Conservation (phyloP, 768 basidiomycete species). For the Boletus tomentosulus region DNA sequence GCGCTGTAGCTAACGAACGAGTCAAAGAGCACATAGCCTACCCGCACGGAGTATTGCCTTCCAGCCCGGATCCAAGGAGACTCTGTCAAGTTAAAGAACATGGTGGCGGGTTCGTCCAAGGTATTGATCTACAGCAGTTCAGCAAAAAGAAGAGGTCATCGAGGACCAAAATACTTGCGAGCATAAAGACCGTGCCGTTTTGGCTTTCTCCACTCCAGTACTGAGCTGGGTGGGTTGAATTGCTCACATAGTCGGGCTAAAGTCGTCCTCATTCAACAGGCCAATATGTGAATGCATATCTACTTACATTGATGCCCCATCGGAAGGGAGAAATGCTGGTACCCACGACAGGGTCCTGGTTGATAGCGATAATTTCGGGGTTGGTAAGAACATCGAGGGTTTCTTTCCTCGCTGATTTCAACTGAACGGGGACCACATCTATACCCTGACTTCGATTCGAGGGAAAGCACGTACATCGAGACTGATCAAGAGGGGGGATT, state of each 20-base stretch:
- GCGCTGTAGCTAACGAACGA: not conserved
- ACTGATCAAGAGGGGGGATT: slow-evolving; percentile 62
- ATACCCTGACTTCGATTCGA: slow-evolving; percentile 1
- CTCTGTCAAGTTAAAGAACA: slow-evolving; percentile 63
- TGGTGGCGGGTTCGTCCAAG: slow-evolving; percentile 48
- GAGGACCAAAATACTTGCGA: slow-evolving; percentile 35
- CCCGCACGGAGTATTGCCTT: slow-evolving; percentile 59
- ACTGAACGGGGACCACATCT: slow-evolving; percentile 26
- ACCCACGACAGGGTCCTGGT: slow-evolving; percentile 62
- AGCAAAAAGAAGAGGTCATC: not conserved
- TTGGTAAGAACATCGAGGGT: slow-evolving; percentile 57
- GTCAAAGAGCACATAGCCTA: slow-evolving; percentile 29
- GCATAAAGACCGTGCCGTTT: slow-evolving; percentile 65
- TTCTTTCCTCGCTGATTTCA: slow-evolving; percentile 47
- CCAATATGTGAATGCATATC: not conserved
- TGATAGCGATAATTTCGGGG: slow-evolving; percentile 61
- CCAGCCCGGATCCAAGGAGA: slow-evolving; percentile 71
- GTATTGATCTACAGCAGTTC: slow-evolving; percentile 49
- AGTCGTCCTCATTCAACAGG: not conserved
- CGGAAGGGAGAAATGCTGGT: slow-evolving; percentile 62
- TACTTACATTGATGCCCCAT: slow-evolving; percentile 61
- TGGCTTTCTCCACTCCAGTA: slow-evolving; percentile 67
- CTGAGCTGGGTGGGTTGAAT: slow-evolving; percentile 54
- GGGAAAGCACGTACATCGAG: slow-evolving; percentile 43
- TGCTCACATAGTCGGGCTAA: slow-evolving; percentile 37